A percentile compares a stretch with the other conserved stretches of the same genome.
phyloP scores from a whole-genome alignment of 2,329 filamentous ascomycete genomes.

The Aspergillus floridensis region DNA sequence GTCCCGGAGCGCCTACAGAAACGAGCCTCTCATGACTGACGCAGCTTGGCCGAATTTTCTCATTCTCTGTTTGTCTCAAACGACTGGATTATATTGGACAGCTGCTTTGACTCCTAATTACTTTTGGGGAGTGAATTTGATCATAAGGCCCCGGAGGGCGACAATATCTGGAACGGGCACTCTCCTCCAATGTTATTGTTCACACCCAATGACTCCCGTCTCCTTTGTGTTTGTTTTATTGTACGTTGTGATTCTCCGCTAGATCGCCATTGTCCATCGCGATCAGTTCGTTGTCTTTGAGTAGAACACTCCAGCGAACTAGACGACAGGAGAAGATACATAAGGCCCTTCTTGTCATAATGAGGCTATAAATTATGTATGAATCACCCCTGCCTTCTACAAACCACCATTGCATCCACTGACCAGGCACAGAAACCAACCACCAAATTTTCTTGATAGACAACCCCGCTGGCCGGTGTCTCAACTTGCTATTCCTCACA shows the following conservation, averaged over 20 bases:
- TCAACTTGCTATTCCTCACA: slow-evolving; percentile 3
- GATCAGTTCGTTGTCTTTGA: not conserved
- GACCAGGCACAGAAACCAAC: slow-evolving; percentile 2
- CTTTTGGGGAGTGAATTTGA: not conserved
- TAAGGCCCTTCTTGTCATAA: not conserved
- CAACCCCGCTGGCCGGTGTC: slow-evolving; percentile 19
- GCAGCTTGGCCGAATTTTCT: slow-evolving; percentile 6
- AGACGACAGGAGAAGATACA: not conserved
- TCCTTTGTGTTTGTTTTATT: not conserved
- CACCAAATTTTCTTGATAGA: not conserved
- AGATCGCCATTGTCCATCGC: not conserved
- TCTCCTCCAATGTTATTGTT: not conserved
- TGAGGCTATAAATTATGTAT: slow-evolving; percentile 12
- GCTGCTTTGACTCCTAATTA: not conserved
- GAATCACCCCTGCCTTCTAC: not conserved
- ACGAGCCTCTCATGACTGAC: slow-evolving; percentile 7
- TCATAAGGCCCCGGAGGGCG: not conserved
- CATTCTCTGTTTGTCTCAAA: slow-evolving; percentile 10
- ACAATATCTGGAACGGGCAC: slow-evolving; percentile 2
- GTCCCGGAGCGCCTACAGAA: slow-evolving; percentile 12
- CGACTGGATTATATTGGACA: slow-evolving; percentile 2
- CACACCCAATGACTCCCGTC: not conserved
- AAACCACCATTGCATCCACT: not conserved
- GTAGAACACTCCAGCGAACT: not conserved
- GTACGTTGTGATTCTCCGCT: not conserved